Evolutionary conservation across 106 monocot genomes (phyloP).

Genomic region (Platanthera guangdongensis): DNA sequence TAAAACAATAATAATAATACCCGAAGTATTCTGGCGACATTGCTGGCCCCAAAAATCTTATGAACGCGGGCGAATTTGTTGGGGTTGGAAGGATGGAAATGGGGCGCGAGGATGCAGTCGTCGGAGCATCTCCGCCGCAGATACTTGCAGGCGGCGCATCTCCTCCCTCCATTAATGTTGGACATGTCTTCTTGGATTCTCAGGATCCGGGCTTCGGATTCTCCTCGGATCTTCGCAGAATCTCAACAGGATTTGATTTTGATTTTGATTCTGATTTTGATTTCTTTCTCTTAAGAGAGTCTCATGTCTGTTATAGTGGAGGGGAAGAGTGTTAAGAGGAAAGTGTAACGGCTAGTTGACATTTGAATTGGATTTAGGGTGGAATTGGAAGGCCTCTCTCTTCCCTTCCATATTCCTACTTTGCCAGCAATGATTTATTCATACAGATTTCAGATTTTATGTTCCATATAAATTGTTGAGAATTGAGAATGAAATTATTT

Average conservation of each 20-base stretch:
- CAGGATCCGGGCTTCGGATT: background rate
- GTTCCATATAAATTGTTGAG: too few relatives aligned
- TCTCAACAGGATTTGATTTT: background rate
- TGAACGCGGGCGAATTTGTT: conserved; percentile 52
- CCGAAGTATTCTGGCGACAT: conserved; percentile 43
- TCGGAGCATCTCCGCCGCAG: conserved; percentile 44
- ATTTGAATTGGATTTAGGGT: background rate
- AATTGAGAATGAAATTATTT: too few relatives aligned
- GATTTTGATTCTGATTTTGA: background rate
- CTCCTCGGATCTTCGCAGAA: background rate
- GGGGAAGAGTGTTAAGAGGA: background rate
- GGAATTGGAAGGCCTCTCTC: background rate
- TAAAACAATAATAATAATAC: conserved; percentile 9
- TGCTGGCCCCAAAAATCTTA: conserved; percentile 54
- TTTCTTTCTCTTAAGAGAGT: background rate
- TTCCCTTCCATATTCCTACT: background rate
- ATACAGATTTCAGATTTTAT: too few relatives aligned
- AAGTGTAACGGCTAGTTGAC: conserved; percentile 6
- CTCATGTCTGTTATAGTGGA: background rate
- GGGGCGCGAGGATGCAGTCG: conserved; percentile 54
- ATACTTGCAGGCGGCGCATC: conserved; percentile 60
- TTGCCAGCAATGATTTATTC: too few relatives aligned
- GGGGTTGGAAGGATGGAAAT: conserved; percentile 38
- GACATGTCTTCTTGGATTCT: background rate
- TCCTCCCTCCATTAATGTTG: conserved; percentile 10